Evolutionary conservation across 192 early-diverging fungal genomes (phyloP), one percentile per base, ranked within the genome.

Genomic region (Kappamyces sp.): DNA sequence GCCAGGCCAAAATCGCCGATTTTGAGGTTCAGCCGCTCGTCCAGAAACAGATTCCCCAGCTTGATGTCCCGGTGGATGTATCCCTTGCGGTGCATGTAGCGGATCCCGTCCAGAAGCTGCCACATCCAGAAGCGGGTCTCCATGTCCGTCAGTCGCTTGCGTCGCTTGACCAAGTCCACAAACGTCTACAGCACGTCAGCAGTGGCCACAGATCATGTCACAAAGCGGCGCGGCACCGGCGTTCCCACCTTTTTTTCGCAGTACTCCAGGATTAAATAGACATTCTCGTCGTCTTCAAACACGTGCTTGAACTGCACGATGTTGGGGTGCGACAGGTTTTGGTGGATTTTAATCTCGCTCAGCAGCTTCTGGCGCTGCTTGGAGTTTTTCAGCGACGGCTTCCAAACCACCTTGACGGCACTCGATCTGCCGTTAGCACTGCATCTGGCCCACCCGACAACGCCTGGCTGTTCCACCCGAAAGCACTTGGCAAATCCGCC

Each of bases 1-100:
- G 96, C 92, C 36, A 99, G 65, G 0, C 96, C 96, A 79, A 99
- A 99, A 71, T 99, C 96, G 1, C 90, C 91, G 47, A 99, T 84
- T 64, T 95, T 94, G 54, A 92, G 76, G 44, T 88, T 70, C 82
- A 94, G 86, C 49, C 88, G 73, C 39, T 83, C 62, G 40, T 85
- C 84, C 39, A 99, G 63, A 60, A 99, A 87, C 58, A 99, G 63
- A 51, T 99, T 99, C 55, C 90, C 90, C 38, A 97, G 84, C 68
- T 99, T 99, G 59, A 99, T 74, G 68, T 99, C 96, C 33, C 96
- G 79, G 60, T 99, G 96, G 38, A 99, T 90, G 12, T 95, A 83
- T 31, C 76, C 68, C 7, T 84, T 66, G 0, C 73, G 66, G 54
- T 97, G 94, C 80, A 97, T 82, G 55, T 92, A 92, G 9, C 71